A percentile compares a stretch with the other conserved stretches of the same genome.
phyloP scores from a whole-genome alignment of 2,329 filamentous ascomycete species.

The Paecilomyces dactylethromorphus region DNA sequence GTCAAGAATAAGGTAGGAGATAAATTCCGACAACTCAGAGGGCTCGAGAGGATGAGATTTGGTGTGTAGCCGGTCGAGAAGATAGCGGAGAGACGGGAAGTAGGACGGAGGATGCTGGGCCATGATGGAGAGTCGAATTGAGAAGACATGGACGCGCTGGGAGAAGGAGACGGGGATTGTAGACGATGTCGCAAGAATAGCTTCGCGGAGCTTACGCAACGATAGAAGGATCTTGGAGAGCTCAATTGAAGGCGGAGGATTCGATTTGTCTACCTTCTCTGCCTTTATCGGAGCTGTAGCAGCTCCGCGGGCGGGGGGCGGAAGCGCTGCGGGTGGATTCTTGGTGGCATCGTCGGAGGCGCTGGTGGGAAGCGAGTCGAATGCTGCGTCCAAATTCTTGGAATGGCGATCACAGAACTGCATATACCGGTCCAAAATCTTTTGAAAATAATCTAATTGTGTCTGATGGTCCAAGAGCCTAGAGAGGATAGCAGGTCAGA shows the following conservation, averaged over 20 bases:
- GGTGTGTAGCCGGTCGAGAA: conserved; percentile 65
- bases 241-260: conserved; percentile 49
- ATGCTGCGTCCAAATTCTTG: conserved; percentile 67
- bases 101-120: conserved; percentile 81
- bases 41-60: conserved; percentile 59
- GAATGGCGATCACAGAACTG: conserved; percentile 73
- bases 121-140: conserved; percentile 75
- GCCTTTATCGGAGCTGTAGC: conserved; percentile 8
- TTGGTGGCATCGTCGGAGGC: conserved; percentile 30
- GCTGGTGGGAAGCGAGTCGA: conserved; percentile 54
- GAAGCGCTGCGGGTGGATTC: conserved; percentile 29
- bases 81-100: conserved; percentile 74
- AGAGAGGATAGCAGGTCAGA: conserved; percentile 7
- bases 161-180: conserved; percentile 73
- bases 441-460: conserved; percentile 80
- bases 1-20: conserved; percentile 77
- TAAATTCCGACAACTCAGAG: conserved; percentile 71
- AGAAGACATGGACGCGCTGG: conserved; percentile 85
- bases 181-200: conserved; percentile 65
- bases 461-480: conserved; percentile 68
- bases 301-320: conserved; percentile 7
- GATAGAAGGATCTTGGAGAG: conserved; percentile 72
- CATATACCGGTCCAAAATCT: conserved; percentile 84
- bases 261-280: not conserved
- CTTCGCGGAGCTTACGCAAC: conserved; percentile 87